Conservation (phyloP, 805 yeast genomes). For the Torulaspora franciscae region DNA sequence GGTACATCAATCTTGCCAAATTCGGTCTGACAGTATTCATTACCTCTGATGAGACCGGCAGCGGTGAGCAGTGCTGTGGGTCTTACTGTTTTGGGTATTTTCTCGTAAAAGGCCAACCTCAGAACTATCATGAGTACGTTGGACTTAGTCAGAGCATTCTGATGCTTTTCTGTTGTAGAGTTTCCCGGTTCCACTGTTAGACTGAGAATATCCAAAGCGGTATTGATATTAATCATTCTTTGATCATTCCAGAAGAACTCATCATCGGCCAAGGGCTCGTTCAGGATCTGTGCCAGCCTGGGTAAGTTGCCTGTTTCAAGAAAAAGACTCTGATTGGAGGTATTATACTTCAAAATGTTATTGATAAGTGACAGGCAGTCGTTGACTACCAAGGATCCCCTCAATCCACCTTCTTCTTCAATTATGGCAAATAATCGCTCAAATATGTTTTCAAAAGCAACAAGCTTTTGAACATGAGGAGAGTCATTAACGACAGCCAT, state of each 20-base stretch:
- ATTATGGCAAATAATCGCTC: conserved; percentile 76
- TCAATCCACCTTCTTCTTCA: conserved; percentile 79
- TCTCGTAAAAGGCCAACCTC: conserved; percentile 62
- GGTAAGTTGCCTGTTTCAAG: conserved; percentile 78
- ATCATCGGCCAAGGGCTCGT: conserved; percentile 51
- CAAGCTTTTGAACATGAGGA: conserved; percentile 81
- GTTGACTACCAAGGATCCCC: conserved; percentile 86
- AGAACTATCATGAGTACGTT: conserved; percentile 64
- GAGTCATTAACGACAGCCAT: conserved; percentile 78
- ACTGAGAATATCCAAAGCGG: conserved; percentile 66
- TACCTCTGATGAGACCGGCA: conserved; percentile 69
- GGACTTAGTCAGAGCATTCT: conserved; percentile 51
- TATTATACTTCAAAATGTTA: conserved; percentile 71
- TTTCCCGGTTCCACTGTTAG: conserved; percentile 70
- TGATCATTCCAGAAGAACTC: conserved; percentile 74
- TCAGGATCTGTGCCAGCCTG: conserved; percentile 55
- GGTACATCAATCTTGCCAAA: conserved; percentile 89
- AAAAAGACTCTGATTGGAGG: conserved; percentile 84
- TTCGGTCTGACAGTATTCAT: conserved; percentile 59
- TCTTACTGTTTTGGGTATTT: conserved; percentile 61
- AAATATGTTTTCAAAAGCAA: conserved; percentile 91
- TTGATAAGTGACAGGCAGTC: conserved; percentile 77
- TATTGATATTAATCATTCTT: conserved; percentile 57
- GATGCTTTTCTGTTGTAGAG: conserved; percentile 57
- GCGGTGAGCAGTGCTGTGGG: conserved; percentile 65